Percentiles rank a stretch among this genome's conserved stretches.
phyloP scores from a whole-genome alignment of 139 green algal genomes.

The Nannochloris sp. region DNA sequence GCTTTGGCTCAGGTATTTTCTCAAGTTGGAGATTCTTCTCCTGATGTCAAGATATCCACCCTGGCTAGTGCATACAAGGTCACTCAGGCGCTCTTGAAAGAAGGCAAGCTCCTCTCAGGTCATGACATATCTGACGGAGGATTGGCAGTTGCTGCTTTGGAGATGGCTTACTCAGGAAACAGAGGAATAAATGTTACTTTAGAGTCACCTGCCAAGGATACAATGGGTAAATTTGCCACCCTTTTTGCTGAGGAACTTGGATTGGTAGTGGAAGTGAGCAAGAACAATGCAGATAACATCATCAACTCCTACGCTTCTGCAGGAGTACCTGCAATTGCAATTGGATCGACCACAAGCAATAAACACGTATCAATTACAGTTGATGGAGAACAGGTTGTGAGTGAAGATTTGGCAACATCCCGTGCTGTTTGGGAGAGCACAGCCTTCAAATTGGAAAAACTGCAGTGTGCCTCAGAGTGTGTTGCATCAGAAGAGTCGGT shows the following conservation, averaged over 20 bases:
- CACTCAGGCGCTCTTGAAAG: conserved; percentile 68
- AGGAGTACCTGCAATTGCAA: conserved; percentile 48
- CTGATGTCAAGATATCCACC: conserved; percentile 63
- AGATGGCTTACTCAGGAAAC: conserved; percentile 94
- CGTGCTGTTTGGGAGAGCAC: conserved; percentile 91
- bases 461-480: conserved; percentile 68
- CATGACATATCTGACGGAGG: conserved; percentile 96
- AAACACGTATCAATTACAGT: conserved; percentile 44
- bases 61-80: conserved; percentile 71
- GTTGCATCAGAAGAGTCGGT: conserved; percentile 68
- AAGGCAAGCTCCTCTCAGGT: conserved; percentile 63
- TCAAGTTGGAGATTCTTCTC: conserved; percentile 68
- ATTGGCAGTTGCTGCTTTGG: conserved; percentile 68
- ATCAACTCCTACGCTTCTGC: conserved; percentile 52
- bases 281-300: conserved; percentile 40
- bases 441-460: conserved; percentile 81
- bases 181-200: conserved; percentile 39
- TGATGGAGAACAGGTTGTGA: conserved; percentile 32
- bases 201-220: conserved; percentile 9
- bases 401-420: conserved; percentile 42
- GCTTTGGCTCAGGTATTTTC: conserved; percentile 77
- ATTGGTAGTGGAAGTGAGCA: conserved; percentile 83
- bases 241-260: conserved; percentile 96
- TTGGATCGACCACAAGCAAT: conserved; percentile 46
- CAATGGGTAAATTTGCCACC: conserved; percentile 33